A percentile compares a stretch with the other conserved stretches of the same genome.
Conservation (phyloP, 169 alveolate species). For the Eimeria mitis region DNA sequence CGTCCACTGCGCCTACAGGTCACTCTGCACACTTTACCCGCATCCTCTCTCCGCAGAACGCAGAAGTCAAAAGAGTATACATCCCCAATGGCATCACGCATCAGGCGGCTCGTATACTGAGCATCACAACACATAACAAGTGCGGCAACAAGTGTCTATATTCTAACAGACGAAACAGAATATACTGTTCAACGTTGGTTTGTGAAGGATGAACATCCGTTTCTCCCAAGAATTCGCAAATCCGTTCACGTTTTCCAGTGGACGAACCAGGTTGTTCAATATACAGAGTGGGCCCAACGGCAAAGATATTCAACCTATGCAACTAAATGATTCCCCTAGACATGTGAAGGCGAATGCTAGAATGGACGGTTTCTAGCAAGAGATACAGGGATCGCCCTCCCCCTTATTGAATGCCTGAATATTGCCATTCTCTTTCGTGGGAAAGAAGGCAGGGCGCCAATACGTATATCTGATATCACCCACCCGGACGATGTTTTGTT, state of each 20-base stretch:
- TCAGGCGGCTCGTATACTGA: conserved; percentile 68
- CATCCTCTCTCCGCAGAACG: conserved; percentile 30
- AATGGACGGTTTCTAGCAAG: background rate
- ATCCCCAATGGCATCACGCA: conserved; percentile 46
- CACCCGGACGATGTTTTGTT: conserved; percentile 29
- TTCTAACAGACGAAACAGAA: background rate
- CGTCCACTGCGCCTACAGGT: conserved; percentile 72
- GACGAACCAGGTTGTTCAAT: background rate
- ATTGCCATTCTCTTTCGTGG: background rate
- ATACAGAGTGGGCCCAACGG: too few species aligned
- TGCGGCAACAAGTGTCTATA: background rate
- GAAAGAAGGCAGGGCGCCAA: background rate
- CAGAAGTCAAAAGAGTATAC: conserved; percentile 36
- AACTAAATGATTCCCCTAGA: background rate
- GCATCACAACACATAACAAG: background rate
- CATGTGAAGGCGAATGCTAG: background rate
- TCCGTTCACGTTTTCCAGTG: background rate
- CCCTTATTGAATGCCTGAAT: background rate
- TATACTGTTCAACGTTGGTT: background rate
- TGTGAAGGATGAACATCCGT: background rate
- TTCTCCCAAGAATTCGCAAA: background rate
- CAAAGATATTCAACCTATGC: background rate
- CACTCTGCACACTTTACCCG: conserved; percentile 68
- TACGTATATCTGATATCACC: background rate
- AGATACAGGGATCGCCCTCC: background rate